Evolutionary conservation across 2,329 filamentous ascomycete genomes (phyloP), one percentile per base, ranked within the genome.

Genomic region (Fusarium citri): DNA sequence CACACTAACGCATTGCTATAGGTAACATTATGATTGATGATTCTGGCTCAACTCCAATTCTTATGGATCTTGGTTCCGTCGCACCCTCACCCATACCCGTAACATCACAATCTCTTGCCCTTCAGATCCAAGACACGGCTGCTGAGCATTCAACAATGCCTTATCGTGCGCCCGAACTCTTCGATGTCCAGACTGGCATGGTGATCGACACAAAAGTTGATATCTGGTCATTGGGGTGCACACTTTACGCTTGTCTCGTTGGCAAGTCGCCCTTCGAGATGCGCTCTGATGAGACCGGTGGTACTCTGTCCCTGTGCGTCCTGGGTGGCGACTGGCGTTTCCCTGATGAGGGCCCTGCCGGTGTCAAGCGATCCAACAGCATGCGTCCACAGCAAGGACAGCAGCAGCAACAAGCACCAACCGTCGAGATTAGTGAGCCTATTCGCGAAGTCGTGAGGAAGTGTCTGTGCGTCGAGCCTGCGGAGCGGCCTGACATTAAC

Each of bases 11-110:
- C 41, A 48, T n/a, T 15, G 2, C 22, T 15, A 28, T 62, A 89
- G 88, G 94, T 62, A 99, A 99, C 82, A 97, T 99, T 78, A 99
- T 99, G 96, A 97, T 99, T 72, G 92, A 93, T 72, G 95, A 98
- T 78, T 90, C 94, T 74, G 96, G 96, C 72, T 88, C 90, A 64
- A 91, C 90, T 30, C 95, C 96, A 5, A 96, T 99, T 74, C 88
- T 99, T 37, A 99, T 99, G 96, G 96, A 99, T 78, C 89, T 99
- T 25, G 96, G 96, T 69, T 98, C 94, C 60, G 86, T 99, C 59
- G 92, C 94, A 42, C 92, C 92, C 20, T 94, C 93, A 3, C 96
- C 96, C 3, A 93, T 94, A 60, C 89, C 93, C 26, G 95, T 98
- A 73, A 97, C 95, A 7, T 96, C 93, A 20, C 91, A 95, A 66